Conservation (phyloP, 192 early-diverging fungal species). For the Coemansia sp. region DNA sequence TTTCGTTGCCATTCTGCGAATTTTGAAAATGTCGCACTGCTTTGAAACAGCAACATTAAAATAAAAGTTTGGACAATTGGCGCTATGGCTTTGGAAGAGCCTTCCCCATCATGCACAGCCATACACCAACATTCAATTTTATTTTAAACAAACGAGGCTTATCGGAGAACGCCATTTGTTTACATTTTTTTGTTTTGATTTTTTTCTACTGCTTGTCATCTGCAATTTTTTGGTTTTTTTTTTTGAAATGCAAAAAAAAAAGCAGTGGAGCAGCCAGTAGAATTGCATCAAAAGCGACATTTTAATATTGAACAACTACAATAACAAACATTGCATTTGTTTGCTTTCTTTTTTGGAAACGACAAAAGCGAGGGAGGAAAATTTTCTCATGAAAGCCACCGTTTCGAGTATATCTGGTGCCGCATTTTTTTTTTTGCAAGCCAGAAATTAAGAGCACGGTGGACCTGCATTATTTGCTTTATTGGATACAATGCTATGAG, state of each 20-base stretch:
- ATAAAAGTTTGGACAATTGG: not conserved
- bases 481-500: not conserved
- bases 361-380: too few species aligned
- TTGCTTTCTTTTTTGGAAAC: too few species aligned
- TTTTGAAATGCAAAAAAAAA: not conserved
- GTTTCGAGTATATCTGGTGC: not conserved
- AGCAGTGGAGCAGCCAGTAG: not conserved
- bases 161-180: not conserved
- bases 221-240: not conserved
- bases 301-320: not conserved
- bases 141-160: not conserved
- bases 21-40: too few species aligned
- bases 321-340: not conserved
- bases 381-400: slow-evolving; percentile 3
- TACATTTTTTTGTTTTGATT: not conserved
- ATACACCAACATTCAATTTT: not conserved
- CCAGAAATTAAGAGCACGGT: not conserved
- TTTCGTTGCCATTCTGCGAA: too few species aligned
- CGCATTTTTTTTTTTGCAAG: not conserved
- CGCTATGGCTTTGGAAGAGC: not conserved
- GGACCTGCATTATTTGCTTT: not conserved
- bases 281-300: not conserved
- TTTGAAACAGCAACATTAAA: too few species aligned
- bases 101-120: not conserved
- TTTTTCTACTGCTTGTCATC: not conserved